Evolutionary conservation across 331 rosid genomes (phyloP), one percentile per base, ranked within the genome.

Genomic region (Quercus lobata): DNA sequence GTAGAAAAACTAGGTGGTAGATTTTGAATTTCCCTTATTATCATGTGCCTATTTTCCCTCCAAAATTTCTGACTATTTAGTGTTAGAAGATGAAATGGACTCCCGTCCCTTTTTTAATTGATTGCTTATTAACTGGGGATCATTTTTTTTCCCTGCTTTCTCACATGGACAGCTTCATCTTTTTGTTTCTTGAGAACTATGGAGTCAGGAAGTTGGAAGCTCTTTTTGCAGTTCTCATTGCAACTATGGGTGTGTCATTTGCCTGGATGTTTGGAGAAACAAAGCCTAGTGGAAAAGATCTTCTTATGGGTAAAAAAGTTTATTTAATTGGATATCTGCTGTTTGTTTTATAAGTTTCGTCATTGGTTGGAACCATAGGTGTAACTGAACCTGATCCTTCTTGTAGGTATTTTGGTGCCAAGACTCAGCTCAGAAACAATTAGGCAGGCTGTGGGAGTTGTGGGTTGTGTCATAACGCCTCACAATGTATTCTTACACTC

Each of bases 141-240:
- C 46, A 41, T 41, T 80, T 74, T 55, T 15, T 60, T 60, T 32
- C 75, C 84, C 57, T 82, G 57, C 84, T 78, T 55, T 81, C 22
- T 61, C 52, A 65, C 22, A 21, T 44, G 73, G 80, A 75, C 97
- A 93, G 97, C 78, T 89, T 93, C 86, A 5, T 93, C 53, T 89
- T 93, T 85, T 86, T 93, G 54, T 87, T 93, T 83, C 92, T 93
- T 70, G 96, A 93, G 92, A 93, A 91, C 86, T 93, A 93, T 73
- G 97, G 97, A 84, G 96, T 93, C 81, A 89, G 97, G 89, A 91
- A 93, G 92, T 87, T 93, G 78, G 97, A 93, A 88, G 97, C 92
- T 81, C 94, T 83, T 81, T 92, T 93, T 87, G 97, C 92, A 22
- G 87, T 91, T 83, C 94, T 93, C 52, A 93, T 93, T 4, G 89